phyloP scores from a whole-genome alignment of 768 basidiomycete genomes.

The Arthromyces matolae region DNA sequence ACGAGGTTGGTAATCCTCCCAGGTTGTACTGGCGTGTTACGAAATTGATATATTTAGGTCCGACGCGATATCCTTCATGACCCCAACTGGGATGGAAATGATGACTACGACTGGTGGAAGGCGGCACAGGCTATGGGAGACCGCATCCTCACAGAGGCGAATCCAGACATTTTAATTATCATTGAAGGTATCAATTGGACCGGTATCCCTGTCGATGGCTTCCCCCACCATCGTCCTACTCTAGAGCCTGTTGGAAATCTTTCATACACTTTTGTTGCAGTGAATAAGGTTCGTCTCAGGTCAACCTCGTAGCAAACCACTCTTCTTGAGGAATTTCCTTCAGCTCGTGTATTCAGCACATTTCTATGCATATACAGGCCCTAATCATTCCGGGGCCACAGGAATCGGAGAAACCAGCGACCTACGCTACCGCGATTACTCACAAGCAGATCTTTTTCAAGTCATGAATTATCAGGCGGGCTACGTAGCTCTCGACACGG shows the following conservation, averaged over 20 bases:
- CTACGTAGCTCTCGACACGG: conserved; percentile 12
- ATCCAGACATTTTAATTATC: conserved; percentile 15
- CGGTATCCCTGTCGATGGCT: conserved; percentile 14
- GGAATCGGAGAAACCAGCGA: conserved; percentile 17
- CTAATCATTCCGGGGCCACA: conserved; percentile 14
- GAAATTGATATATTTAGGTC: conserved; percentile 3
- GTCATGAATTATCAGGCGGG: conserved; percentile 13
- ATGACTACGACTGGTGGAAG: conserved; percentile 11
- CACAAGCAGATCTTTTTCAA: conserved; percentile 8
- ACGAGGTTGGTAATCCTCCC: conserved; percentile 8
- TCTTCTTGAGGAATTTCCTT: not conserved
- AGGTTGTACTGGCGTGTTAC: not conserved
- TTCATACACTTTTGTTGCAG: conserved; percentile 11
- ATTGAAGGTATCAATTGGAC: conserved; percentile 17
- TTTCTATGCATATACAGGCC: conserved; percentile 16
- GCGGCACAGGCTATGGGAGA: conserved; percentile 9
- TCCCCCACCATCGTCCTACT: conserved; percentile 15
- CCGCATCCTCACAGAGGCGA: conserved; percentile 14
- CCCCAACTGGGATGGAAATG: conserved; percentile 11
- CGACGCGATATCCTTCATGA: conserved; percentile 12
- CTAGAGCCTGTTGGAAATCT: conserved; percentile 11
- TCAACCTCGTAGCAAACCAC: too few species aligned
- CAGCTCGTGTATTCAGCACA: conserved; percentile 16
- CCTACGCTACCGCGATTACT: conserved; percentile 14
- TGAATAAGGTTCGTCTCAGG: conserved; percentile 8